phyloP scores from a whole-genome alignment of 2,329 filamentous ascomycete species.

The Cordyceps farinosa region DNA sequence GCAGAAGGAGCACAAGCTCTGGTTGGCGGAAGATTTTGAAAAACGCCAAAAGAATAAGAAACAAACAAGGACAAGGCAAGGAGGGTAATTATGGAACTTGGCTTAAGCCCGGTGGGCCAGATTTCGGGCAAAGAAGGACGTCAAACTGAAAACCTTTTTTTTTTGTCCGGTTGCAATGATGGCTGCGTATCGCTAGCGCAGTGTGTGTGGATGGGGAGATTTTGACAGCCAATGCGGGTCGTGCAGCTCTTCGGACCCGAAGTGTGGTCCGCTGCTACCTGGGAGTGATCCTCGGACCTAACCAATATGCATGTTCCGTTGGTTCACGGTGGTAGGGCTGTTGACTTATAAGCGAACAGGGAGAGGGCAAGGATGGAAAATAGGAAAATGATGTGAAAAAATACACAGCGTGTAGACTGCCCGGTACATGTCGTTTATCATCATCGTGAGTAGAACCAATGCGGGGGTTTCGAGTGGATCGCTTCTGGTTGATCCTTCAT shows the following conservation, averaged over 20 bases:
- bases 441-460: too few species aligned
- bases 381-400: too few species aligned
- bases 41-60: neutral
- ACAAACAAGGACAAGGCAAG: neutral
- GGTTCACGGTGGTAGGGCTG: too few species aligned
- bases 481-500: too few species aligned
- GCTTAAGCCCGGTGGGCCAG: neutral
- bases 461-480: too few species aligned
- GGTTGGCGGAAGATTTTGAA: neutral
- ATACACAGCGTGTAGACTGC: too few species aligned
- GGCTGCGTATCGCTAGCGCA: neutral
- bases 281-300: neutral
- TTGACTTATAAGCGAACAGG: too few species aligned
- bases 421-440: too few species aligned
- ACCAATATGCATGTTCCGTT: too few species aligned
- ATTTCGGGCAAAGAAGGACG: neutral
- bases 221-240: slow-evolving; percentile 7
- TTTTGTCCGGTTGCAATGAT: too few species aligned
- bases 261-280: neutral
- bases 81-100: neutral
- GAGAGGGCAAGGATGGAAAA: too few species aligned
- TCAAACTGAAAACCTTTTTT: neutral
- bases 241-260: neutral
- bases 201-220: slow-evolving; percentile 5
- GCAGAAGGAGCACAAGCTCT: neutral